Evolutionary conservation across 2,329 filamentous ascomycete genomes (phyloP), one percentile per base, ranked within the genome.

Genomic region (Fusarium torreyae): DNA sequence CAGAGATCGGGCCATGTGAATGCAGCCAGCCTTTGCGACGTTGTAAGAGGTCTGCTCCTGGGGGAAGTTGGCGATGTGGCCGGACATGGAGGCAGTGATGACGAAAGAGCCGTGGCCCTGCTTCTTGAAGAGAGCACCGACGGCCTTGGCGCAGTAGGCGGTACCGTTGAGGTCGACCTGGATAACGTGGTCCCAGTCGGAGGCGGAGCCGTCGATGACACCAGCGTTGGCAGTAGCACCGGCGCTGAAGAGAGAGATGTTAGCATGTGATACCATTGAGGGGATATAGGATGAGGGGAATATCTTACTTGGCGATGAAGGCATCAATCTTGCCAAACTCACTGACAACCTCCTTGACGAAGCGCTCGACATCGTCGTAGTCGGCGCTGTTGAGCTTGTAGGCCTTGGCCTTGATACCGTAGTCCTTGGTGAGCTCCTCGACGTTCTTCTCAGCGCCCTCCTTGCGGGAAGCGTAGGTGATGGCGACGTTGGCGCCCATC

Each of bases 251-350:
- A 9, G 1, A 4, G 15, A 40, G 20, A 42, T 1, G 44, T 65
- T 48, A 65, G 62, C 28, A 46, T 40, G 52, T 42, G 45, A 22
- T 24, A 31, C 31, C 22, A 42, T 34, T 18, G 28, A n/a, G 14
- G 5, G 5, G 9, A 34, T n/a, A 18, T 8, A 31, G 15, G 3
- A 18, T 33, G 14, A 10, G 4, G 18, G 11, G 11, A 18, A 11
- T 17, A 13, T 88, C 91, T 40, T 86, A 90, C 79, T 94, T 94
- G 74, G 92, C 91, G 55, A 94, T 87, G 72, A 94, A 93, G 65
- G 90, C 87, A 69, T 94, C 91, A 60, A 94, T 88, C 49, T 89
- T 88, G 74, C 90, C 89, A 77, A 94, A 94, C 76, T 94, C 92
- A 70, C 83, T 82, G 76, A 91, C 85, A 69, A 94, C 89, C 34